phyloP scores from a whole-genome alignment of 257 asterid genomes.

The Prunella vulgaris region DNA sequence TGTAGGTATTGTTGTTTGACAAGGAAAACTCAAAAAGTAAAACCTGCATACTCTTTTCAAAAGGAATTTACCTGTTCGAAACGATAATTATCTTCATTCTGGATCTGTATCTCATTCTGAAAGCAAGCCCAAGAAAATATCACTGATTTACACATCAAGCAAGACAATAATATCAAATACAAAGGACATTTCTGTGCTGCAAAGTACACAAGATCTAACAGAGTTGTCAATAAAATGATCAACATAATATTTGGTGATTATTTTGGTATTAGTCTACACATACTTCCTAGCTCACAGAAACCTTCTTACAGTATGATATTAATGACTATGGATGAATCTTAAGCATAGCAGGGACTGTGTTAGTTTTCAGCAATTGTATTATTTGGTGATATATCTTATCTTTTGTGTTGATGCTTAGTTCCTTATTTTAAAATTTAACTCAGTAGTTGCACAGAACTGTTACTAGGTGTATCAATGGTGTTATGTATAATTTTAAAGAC shows the following conservation, averaged over 20 bases:
- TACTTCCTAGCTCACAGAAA: neutral
- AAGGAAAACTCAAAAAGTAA: neutral
- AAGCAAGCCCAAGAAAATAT: constrained; percentile 22
- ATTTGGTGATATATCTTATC: neutral
- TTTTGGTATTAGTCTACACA: neutral
- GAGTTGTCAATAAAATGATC: neutral
- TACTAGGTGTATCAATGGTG: neutral
- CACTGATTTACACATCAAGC: neutral
- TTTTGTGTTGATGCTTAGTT: neutral
- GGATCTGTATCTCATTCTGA: constrained; percentile 92
- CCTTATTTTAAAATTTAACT: too few species aligned
- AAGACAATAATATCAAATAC: constrained; percentile 1
- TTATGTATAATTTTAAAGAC: neutral
- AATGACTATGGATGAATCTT: neutral
- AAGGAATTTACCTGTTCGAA: constrained; percentile 76
- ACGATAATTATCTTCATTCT: constrained; percentile 79
- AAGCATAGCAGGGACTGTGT: neutral
- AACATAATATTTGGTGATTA: neutral
- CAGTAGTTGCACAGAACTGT: neutral
- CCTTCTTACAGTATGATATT: neutral
- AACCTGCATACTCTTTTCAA: neutral
- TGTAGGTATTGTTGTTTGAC: neutral
- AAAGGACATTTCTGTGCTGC: neutral
- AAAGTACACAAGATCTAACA: neutral
- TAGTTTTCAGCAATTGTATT: neutral